These are phyloP conservation scores for Ogataea hybrid DNA, from an alignment of 1,139 yeast genomes.

Conservation along the genomic window DNA sequence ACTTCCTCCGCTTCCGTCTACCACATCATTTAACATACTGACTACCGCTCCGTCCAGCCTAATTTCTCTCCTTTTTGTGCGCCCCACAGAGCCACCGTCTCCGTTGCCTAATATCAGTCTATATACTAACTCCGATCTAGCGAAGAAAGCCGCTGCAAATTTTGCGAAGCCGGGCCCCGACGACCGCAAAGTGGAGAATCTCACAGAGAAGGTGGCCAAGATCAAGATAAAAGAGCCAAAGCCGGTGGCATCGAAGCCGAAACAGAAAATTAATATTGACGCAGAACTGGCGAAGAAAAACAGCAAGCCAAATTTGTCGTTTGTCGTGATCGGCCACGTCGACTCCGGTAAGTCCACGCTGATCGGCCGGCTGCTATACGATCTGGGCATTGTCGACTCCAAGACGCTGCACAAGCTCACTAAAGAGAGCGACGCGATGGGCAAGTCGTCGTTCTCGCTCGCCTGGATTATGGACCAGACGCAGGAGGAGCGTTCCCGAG, in stretches of 20 bases:
- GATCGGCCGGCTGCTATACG: constrained; percentile 84
- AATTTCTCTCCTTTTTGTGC: constrained; percentile 2
- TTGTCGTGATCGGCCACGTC: constrained; percentile 93
- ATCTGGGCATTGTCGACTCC: constrained; percentile 76
- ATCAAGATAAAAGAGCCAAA: constrained; percentile 31
- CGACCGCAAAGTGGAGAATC: constrained; percentile 51
- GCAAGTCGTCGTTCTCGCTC: constrained; percentile 90
- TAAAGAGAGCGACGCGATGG: constrained; percentile 76
- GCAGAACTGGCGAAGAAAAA: constrained; percentile 40
- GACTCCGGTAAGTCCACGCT: constrained; percentile 98
- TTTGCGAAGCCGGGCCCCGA: constrained; percentile 82
- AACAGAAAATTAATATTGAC: constrained; percentile 39
- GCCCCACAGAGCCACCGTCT: neutral
- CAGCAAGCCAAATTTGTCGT: constrained; percentile 64
- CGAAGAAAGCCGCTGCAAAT: constrained; percentile 48
- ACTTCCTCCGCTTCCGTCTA: neutral
- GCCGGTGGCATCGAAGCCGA: constrained; percentile 38
- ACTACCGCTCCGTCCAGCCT: neutral
- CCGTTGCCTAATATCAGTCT: constrained; percentile 4
- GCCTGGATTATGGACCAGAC: constrained; percentile 99
- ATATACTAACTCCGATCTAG: constrained; percentile 39
- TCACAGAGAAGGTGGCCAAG: constrained; percentile 27
- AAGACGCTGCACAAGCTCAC: constrained; percentile 73
- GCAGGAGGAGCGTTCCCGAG: constrained; percentile 80
- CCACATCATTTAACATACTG: constrained; percentile 1